Evolutionary conservation across 139 green algal species (phyloP).

Genomic region (Tetraselmis chui): DNA sequence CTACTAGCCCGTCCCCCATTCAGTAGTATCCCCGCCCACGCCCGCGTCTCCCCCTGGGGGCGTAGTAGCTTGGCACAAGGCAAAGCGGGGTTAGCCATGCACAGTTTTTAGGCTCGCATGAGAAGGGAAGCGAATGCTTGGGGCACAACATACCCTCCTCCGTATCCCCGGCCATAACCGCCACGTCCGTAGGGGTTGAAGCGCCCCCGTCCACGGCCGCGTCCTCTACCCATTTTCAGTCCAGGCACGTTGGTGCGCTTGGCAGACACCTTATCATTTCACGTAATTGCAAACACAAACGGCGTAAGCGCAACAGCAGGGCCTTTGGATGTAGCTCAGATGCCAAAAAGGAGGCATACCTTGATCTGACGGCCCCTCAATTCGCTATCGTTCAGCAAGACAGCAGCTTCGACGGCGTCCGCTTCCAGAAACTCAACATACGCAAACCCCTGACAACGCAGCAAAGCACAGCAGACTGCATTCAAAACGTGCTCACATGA

Average conservation of each 20-base stretch:
- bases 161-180: too few species aligned
- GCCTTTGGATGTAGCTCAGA: not conserved
- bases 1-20: too few species aligned
- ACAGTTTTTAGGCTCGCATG: too few species aligned
- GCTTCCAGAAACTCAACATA: conserved; percentile 97
- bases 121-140: too few species aligned
- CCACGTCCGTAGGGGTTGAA: not conserved
- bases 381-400: conserved; percentile 74
- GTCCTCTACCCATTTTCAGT: conserved; percentile 51
- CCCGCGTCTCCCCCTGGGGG: too few species aligned
- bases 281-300: not conserved
- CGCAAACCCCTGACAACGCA: conserved; percentile 79
- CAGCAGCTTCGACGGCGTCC: conserved; percentile 83
- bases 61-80: too few species aligned
- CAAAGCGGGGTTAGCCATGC: too few species aligned
- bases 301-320: not conserved
- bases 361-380: conserved; percentile 74
- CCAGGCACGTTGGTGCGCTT: conserved; percentile 94
- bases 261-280: conserved; percentile 52
- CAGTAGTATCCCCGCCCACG: too few species aligned
- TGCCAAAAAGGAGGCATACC: conserved; percentile 27
- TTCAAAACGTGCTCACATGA: too few species aligned
- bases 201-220: conserved; percentile 50
- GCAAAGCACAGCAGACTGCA: too few species aligned
- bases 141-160: too few species aligned